These are phyloP conservation scores for Calonectria pseudoturangicola DNA, from an alignment of 2,329 filamentous ascomycete genomes.

Conservation along the genomic window DNA sequence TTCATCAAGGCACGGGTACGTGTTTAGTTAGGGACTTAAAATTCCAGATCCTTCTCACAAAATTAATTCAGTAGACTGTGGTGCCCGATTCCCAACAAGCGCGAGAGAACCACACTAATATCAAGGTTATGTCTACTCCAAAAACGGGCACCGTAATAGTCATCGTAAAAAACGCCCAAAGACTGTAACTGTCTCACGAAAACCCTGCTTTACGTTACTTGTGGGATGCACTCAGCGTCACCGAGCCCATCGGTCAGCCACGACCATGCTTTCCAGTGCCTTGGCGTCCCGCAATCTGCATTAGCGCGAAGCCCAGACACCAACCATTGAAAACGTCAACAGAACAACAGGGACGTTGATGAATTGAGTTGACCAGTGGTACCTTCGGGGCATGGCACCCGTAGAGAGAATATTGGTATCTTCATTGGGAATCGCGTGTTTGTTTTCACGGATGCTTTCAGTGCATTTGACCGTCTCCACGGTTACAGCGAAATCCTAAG, in stretches of 20 bases:
- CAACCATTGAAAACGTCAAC: background rate
- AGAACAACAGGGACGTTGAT: background rate
- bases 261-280: background rate
- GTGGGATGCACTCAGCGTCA: background rate
- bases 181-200: background rate
- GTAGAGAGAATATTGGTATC: too few species aligned
- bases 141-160: background rate
- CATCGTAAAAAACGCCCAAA: background rate
- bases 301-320: background rate
- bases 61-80: too few species aligned
- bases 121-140: too few species aligned
- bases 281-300: slow-evolving; percentile 5
- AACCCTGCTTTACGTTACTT: background rate
- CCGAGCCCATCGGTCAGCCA: background rate
- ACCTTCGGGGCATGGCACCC: background rate
- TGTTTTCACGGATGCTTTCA: background rate
- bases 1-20: background rate
- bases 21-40: background rate
- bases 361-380: background rate
- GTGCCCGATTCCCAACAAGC: too few species aligned
- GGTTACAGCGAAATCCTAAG: background rate
- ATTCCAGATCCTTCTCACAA: background rate
- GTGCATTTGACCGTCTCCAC: too few species aligned
- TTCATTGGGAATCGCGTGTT: background rate
- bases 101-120: too few species aligned